Percentiles rank a stretch among this genome's conserved stretches.
Evolutionary conservation across 192 early-diverging fungal species (phyloP).

Genomic region (Mortierella alpina): DNA sequence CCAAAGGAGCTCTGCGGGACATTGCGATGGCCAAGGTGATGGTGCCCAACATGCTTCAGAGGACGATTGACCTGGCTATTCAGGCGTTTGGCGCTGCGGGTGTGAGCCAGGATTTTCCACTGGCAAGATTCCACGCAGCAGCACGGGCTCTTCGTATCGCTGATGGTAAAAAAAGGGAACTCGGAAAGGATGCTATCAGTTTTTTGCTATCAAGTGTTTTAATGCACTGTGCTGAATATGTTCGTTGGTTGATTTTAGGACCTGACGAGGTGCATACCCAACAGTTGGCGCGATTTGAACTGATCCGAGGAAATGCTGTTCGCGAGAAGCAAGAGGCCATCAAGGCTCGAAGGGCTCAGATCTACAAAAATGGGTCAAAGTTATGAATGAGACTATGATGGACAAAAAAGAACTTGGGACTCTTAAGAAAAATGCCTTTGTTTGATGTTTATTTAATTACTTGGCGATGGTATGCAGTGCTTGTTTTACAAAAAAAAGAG

Average conservation of each 20-base stretch:
- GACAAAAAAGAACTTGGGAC: neutral
- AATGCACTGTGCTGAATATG: neutral
- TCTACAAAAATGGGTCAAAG: constrained; percentile 31
- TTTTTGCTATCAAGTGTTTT: neutral
- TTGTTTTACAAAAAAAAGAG: neutral
- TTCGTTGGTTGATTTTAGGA: neutral
- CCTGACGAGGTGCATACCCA: constrained; percentile 92
- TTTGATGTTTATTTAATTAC: neutral
- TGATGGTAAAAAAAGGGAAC: constrained; percentile 66
- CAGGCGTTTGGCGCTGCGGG: constrained; percentile 96
- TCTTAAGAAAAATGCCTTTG: neutral
- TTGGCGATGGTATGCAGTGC: too few relatives aligned
- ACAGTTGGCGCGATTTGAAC: constrained; percentile 86
- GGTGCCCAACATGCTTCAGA: constrained; percentile 81
- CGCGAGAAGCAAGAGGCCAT: constrained; percentile 32
- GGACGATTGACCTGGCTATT: constrained; percentile 91
- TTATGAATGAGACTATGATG: constrained; percentile 11
- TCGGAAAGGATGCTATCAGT: neutral
- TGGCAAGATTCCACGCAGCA: constrained; percentile 85
- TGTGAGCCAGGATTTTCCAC: constrained; percentile 83
- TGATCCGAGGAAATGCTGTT: constrained; percentile 64
- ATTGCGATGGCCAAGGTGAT: constrained; percentile 98
- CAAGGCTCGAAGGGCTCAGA: constrained; percentile 25
- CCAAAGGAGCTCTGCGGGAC: constrained; percentile 91
- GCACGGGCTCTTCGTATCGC: constrained; percentile 90